Conservation (phyloP, 371 early-diverging fungal species). For the Mortierella sp. region DNA sequence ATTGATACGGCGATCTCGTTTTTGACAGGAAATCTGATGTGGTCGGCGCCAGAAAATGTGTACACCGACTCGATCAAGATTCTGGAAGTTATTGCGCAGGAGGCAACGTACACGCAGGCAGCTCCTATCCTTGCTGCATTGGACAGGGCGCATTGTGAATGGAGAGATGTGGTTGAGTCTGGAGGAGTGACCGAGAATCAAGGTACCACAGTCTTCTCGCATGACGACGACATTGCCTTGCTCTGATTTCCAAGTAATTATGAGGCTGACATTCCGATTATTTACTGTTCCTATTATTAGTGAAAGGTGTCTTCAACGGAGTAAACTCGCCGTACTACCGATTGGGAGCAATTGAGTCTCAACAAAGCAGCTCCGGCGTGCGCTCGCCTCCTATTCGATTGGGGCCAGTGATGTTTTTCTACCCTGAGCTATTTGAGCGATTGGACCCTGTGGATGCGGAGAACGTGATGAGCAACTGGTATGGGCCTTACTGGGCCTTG, state of each 20-base stretch:
- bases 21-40: constrained; percentile 49
- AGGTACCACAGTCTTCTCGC: constrained; percentile 1
- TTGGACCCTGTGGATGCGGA: constrained; percentile 18
- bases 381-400: constrained; percentile 44
- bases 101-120: constrained; percentile 31
- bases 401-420: constrained; percentile 47
- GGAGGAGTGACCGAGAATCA: constrained; percentile 10
- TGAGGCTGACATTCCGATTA: background rate
- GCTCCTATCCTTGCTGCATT: constrained; percentile 24
- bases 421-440: constrained; percentile 27
- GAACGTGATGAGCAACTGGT: constrained; percentile 27
- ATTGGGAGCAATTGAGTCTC: constrained; percentile 33
- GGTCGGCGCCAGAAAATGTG: constrained; percentile 33
- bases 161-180: constrained; percentile 35
- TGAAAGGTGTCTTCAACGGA: constrained; percentile 44
- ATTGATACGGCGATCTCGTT: constrained; percentile 36
- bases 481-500: constrained; percentile 46
- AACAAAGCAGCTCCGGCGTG: constrained; percentile 5
- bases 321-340: constrained; percentile 39
- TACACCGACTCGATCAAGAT: constrained; percentile 33
- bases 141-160: constrained; percentile 32
- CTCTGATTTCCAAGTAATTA: background rate
- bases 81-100: constrained; percentile 36
- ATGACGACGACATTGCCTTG: background rate
- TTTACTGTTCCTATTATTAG: constrained; percentile 2